Evolutionary conservation across 148 eudicot genomes (phyloP), one percentile per base, ranked within the genome.

Genomic region (Silene uniflora): DNA sequence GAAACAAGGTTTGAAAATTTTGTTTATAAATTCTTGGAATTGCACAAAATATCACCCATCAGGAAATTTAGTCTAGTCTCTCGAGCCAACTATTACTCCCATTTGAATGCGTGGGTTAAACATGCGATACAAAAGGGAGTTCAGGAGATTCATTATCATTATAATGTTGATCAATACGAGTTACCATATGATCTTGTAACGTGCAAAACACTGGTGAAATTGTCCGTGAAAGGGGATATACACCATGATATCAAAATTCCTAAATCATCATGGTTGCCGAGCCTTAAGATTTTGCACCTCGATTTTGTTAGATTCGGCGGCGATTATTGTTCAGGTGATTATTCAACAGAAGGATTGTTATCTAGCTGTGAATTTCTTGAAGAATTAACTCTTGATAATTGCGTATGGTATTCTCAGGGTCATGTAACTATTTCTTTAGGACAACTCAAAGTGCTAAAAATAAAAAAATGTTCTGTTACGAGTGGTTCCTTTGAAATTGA

Each of bases 21-120:
- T 52, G 56, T 52, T 52, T 7, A 52, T 52, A 4, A 35, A 35
- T 2, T 35, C 39, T 5, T 35, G 5, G 5, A 35, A 35, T 0
- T 35, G 39, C 39, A 56, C 22, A 2, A 71, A 71, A 52, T 56
- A 5, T 55, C 74, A 23, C 74, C 32, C 73, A 69, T 14, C 73
- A 24, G 47, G 61, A 56, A 56, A 56, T 56, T 56, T 56, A 56
- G 61, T 18, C 61, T 56, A 56, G 61, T 56, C 18, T 56, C 6
- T 56, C 61, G 9, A 52, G 56, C 3, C 19, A 18, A 0, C 19
- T 56, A 14, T 56, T 0, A 14, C 18, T 56, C 61, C 0, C 18
- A 56, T 17, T 56, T 18, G 61, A 35, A 35, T 4, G 5, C 39
- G 5, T 35, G 39, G 39, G 39, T 35, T 35, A 35, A 35, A 35